These are phyloP conservation scores for Trifolium fragiferum DNA, from an alignment of 306 rosid species.

Conservation along the genomic window DNA sequence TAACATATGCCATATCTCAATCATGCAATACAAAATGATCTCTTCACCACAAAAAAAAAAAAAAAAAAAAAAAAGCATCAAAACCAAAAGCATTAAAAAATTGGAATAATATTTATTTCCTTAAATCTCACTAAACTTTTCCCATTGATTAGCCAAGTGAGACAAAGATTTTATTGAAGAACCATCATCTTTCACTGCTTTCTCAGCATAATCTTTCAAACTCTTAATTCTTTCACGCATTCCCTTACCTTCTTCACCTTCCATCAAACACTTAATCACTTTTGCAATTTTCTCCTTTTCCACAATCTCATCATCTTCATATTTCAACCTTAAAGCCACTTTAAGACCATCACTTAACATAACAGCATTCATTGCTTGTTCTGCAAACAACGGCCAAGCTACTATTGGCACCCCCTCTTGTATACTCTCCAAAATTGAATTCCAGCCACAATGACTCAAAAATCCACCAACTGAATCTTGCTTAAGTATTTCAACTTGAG, in stretches of 20 bases:
- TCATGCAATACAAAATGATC: too few species aligned
- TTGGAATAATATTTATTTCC: not conserved
- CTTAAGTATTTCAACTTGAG: constrained; percentile 43
- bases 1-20: too few species aligned
- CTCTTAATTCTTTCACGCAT: constrained; percentile 4
- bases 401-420: constrained; percentile 36
- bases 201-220: constrained; percentile 14
- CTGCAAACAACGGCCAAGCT: constrained; percentile 40
- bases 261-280: constrained; percentile 12
- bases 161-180: constrained; percentile 22
- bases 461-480: constrained; percentile 43
- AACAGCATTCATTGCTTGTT: constrained; percentile 31
- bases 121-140: constrained; percentile 8
- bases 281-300: constrained; percentile 4
- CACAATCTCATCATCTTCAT: constrained; percentile 9
- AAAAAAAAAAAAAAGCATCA: too few species aligned
- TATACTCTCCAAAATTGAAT: constrained; percentile 30
- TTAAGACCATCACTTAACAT: constrained; percentile 21
- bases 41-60: too few species aligned
- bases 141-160: constrained; percentile 1
- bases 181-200: constrained; percentile 17
- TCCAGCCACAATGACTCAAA: constrained; percentile 35
- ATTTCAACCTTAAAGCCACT: constrained; percentile 17
- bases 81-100: too few species aligned
- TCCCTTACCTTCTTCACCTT: constrained; percentile 23